Conservation (phyloP, 805 yeast species). For the Wickerhamomyces kurtzmanii region DNA sequence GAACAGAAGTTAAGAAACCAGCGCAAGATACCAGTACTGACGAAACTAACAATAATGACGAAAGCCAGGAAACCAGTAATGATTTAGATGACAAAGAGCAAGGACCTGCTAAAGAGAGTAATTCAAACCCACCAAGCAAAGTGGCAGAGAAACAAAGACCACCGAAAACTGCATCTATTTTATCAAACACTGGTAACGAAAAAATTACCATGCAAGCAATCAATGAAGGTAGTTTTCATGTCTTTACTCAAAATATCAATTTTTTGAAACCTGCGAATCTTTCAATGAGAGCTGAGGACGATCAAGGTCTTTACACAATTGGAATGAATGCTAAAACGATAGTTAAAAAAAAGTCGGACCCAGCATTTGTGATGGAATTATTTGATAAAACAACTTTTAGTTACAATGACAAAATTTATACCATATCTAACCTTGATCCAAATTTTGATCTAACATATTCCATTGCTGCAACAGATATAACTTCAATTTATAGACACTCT, state of each 20-base stretch:
- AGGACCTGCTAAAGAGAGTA: slow-evolving; percentile 1
- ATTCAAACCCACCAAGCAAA: slow-evolving; percentile 1
- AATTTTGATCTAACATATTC: slow-evolving; percentile 15
- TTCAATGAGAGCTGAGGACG: slow-evolving; percentile 1
- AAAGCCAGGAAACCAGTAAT: neutral
- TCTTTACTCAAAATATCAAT: slow-evolving; percentile 4
- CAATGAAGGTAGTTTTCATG: slow-evolving; percentile 9
- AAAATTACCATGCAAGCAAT: slow-evolving; percentile 12
- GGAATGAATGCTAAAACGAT: slow-evolving; percentile 3
- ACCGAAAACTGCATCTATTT: no score
- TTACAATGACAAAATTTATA: slow-evolving; percentile 4
- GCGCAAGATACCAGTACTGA: no score
- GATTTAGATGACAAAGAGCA: neutral
- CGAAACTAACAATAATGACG: neutral
- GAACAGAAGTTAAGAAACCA: no score
- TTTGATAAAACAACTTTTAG: slow-evolving; percentile 3
- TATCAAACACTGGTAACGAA: neutral
- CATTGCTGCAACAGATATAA: slow-evolving; percentile 44
- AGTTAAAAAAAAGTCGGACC: slow-evolving; percentile 10
- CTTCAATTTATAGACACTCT: slow-evolving; percentile 47
- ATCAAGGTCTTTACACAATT: slow-evolving; percentile 14
- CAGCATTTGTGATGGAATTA: slow-evolving; percentile 4
- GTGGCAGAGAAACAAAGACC: no score
- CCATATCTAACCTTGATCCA: slow-evolving; percentile 9
- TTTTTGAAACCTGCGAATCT: slow-evolving; percentile 11